These are phyloP conservation scores for Aspergillus niger DNA, from an alignment of 2,329 filamentous ascomycete genomes.

Conservation along the genomic window DNA sequence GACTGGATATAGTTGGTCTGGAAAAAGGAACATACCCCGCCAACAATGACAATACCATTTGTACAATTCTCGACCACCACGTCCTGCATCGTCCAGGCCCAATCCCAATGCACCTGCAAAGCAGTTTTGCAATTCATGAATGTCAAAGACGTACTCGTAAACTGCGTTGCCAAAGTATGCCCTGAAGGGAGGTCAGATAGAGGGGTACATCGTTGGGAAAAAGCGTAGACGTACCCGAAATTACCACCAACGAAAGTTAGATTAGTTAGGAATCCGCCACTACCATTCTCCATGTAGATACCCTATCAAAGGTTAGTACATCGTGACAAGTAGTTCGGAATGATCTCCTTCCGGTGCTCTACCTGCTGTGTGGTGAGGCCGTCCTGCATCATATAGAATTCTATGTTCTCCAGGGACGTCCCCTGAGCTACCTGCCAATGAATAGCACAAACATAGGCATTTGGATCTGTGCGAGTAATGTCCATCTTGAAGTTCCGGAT, in stretches of 20 bases:
- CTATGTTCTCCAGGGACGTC: slow-evolving; percentile 71
- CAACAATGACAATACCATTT: too few species aligned
- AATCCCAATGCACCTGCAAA: slow-evolving; percentile 59
- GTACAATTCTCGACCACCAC: slow-evolving; percentile 42
- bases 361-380: too few species aligned
- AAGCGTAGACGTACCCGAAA: slow-evolving; percentile 46
- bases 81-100: slow-evolving; percentile 58
- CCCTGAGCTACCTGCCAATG: slow-evolving; percentile 77
- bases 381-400: slow-evolving; percentile 64
- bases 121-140: slow-evolving; percentile 56
- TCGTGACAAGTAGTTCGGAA: too few species aligned
- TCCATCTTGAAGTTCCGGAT: slow-evolving; percentile 29
- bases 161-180: slow-evolving; percentile 57
- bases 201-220: background rate
- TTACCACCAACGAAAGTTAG: slow-evolving; percentile 62
- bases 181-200: background rate
- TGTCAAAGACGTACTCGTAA: slow-evolving; percentile 54
- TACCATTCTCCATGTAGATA: slow-evolving; percentile 41
- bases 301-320: slow-evolving; percentile 21
- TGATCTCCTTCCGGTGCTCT: too few species aligned
- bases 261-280: slow-evolving; percentile 61
- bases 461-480: slow-evolving; percentile 15
- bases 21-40: too few species aligned
- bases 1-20: too few species aligned
- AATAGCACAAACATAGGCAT: slow-evolving; percentile 50